These are phyloP conservation scores for Porodaedalea pini DNA, from an alignment of 1,284 basidiomycete species.

Conservation along the genomic window DNA sequence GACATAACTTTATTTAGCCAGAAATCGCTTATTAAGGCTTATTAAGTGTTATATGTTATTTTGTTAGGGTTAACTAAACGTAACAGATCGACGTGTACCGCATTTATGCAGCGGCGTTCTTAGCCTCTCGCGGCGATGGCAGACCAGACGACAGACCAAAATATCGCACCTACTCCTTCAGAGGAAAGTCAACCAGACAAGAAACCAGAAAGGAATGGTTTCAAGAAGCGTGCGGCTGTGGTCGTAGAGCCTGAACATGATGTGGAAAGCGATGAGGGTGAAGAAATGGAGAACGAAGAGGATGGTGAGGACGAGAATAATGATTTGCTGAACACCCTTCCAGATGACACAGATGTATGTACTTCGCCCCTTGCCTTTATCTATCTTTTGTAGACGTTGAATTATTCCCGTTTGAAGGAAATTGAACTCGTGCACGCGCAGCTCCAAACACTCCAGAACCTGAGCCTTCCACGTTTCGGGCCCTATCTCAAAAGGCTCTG, in stretches of 20 bases:
- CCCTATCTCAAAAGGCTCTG: conserved; percentile 72
- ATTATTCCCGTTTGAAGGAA: conserved; percentile 49
- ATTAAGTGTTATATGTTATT: too few relatives aligned
- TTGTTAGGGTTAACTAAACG: background rate
- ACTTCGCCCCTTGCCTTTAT: conserved; percentile 3
- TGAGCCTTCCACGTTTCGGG: conserved; percentile 72
- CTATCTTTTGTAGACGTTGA: background rate
- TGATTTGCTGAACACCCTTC: conserved; percentile 48
- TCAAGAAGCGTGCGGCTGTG: conserved; percentile 12
- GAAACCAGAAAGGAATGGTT: background rate
- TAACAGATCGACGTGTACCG: background rate
- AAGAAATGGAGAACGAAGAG: conserved; percentile 38
- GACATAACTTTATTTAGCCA: too few relatives aligned
- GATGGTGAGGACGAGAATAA: conserved; percentile 38
- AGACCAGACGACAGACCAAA: too few relatives aligned
- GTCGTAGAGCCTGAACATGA: conserved; percentile 9
- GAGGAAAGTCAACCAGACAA: too few relatives aligned
- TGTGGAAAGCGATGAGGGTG: conserved; percentile 41
- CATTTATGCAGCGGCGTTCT: too few relatives aligned
- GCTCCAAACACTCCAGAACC: conserved; percentile 59
- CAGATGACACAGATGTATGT: conserved; percentile 65
- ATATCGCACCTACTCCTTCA: too few relatives aligned
- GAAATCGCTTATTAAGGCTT: too few relatives aligned
- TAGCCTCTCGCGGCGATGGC: too few relatives aligned
- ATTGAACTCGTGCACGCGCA: conserved; percentile 87